These are phyloP conservation scores for Talaromyces albobiverticillius DNA, from an alignment of 2,329 filamentous ascomycete genomes.

Conservation along the genomic window DNA sequence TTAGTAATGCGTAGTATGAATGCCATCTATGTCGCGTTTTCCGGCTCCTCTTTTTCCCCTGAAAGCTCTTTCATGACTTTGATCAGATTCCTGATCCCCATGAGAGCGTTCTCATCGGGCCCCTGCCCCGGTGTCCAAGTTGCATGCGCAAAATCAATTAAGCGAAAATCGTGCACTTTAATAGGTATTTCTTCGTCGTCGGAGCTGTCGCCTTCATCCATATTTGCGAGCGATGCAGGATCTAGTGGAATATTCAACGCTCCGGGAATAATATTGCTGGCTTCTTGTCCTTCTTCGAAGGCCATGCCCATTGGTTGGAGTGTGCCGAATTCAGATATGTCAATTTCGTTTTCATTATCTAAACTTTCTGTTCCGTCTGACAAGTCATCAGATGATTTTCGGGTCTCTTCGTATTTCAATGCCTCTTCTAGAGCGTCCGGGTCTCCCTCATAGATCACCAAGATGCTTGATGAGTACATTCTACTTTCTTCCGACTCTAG, in stretches of 20 bases:
- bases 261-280: background rate
- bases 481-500: slow-evolving; percentile 59
- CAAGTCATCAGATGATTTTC: slow-evolving; percentile 15
- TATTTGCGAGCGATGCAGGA: slow-evolving; percentile 32
- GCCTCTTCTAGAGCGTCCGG: slow-evolving; percentile 52
- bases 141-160: slow-evolving; percentile 98
- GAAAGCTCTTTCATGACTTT: slow-evolving; percentile 68
- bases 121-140: slow-evolving; percentile 76
- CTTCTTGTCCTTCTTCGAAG: slow-evolving; percentile 28
- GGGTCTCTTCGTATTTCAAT: slow-evolving; percentile 43
- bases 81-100: slow-evolving; percentile 69
- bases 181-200: slow-evolving; percentile 57
- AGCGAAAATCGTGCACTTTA: slow-evolving; percentile 72
- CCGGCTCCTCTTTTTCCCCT: slow-evolving; percentile 17
- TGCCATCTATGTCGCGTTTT: slow-evolving; percentile 3
- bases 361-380: slow-evolving; percentile 27
- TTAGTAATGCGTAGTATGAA: background rate
- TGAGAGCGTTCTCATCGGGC: slow-evolving; percentile 78
- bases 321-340: slow-evolving; percentile 9
- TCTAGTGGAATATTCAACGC: slow-evolving; percentile 32
- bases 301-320: slow-evolving; percentile 2
- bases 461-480: slow-evolving; percentile 65
- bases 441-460: slow-evolving; percentile 67
- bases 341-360: slow-evolving; percentile 19
- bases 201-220: slow-evolving; percentile 52